phyloP scores from a whole-genome alignment of 768 basidiomycete genomes.

The Tylopilus subfusipes region DNA sequence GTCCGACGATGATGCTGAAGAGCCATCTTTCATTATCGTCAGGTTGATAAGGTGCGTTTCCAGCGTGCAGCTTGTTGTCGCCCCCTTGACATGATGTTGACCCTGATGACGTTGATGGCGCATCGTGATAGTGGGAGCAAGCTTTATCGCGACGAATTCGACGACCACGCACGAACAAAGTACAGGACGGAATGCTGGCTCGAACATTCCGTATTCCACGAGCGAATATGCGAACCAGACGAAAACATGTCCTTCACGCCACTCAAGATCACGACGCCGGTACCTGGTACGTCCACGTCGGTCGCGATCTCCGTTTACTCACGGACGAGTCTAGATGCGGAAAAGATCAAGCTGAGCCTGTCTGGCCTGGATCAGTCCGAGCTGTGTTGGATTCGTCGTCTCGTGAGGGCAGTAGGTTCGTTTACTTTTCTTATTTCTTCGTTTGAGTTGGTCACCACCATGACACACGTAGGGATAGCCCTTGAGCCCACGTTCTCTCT shows the following conservation, averaged over 20 bases:
- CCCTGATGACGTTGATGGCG: not conserved
- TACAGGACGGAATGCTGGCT: conserved; percentile 95
- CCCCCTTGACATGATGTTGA: not conserved
- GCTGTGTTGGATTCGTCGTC: conserved; percentile 51
- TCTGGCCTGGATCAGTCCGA: conserved; percentile 77
- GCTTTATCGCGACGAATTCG: conserved; percentile 56
- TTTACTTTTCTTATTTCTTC: not conserved
- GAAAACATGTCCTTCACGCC: conserved; percentile 74
- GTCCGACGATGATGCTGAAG: conserved; percentile 41
- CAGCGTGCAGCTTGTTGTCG: not conserved
- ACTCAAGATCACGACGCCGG: conserved; percentile 52
- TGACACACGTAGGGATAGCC: conserved; percentile 44
- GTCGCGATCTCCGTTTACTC: not conserved
- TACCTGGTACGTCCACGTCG: conserved; percentile 43
- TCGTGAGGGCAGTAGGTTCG: conserved; percentile 22
- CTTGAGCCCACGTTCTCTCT: conserved; percentile 59
- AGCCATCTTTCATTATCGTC: conserved; percentile 65
- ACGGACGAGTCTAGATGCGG: conserved; percentile 43
- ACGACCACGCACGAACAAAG: conserved; percentile 42
- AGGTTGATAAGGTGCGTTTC: conserved; percentile 63
- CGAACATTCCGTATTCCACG: conserved; percentile 77
- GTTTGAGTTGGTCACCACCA: not conserved
- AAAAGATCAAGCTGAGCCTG: conserved; percentile 56
- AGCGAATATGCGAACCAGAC: conserved; percentile 56
- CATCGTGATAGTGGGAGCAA: conserved; percentile 61